Conservation (phyloP, 805 yeast species). For the Myxozyma neglecta region DNA sequence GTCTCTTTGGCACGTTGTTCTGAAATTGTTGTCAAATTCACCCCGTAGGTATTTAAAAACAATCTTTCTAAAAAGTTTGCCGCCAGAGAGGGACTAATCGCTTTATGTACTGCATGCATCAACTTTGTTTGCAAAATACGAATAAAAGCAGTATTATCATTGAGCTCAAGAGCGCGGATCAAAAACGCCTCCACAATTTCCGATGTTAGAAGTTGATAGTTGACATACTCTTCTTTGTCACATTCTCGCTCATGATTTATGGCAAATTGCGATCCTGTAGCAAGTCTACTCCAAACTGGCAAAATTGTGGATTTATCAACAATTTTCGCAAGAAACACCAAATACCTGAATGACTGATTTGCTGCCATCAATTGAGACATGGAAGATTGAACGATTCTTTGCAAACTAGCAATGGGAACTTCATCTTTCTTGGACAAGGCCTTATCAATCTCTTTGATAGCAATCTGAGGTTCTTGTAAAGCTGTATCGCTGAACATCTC, state of each 20-base stretch:
- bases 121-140: slow-evolving; percentile 9
- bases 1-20: slow-evolving; percentile 1
- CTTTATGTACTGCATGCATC: background rate
- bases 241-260: background rate
- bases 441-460: background rate
- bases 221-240: background rate
- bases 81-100: background rate
- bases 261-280: background rate
- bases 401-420: background rate
- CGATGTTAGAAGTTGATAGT: background rate
- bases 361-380: background rate
- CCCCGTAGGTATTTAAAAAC: background rate
- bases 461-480: slow-evolving; percentile 3
- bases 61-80: background rate
- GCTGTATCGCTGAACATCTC: background rate
- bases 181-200: slow-evolving; percentile 7
- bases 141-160: background rate
- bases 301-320: background rate
- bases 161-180: background rate
- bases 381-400: background rate
- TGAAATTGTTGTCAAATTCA: background rate
- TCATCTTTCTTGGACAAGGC: background rate
- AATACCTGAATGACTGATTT: background rate
- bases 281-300: slow-evolving; percentile 5
- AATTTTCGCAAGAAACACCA: background rate